Conservation (phyloP, 176 grass and related monocot genomes). For the Neostapfia colusana region DNA sequence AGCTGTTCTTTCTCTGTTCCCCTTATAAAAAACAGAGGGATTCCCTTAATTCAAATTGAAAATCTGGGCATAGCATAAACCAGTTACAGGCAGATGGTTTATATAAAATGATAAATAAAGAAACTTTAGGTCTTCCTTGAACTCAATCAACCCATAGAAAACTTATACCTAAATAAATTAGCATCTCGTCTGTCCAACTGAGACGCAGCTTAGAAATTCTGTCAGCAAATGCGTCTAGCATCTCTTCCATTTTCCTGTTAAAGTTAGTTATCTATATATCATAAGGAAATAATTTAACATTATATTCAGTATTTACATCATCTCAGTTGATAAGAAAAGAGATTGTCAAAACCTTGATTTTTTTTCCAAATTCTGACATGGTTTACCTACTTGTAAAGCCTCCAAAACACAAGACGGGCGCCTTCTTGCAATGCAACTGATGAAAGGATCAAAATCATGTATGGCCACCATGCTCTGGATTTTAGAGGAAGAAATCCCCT, state of each 20-base stretch:
- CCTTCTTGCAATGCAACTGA: slow-evolving; percentile 88
- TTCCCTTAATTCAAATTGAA: slow-evolving; percentile 20
- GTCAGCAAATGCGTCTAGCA: slow-evolving; percentile 88
- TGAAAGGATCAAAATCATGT: slow-evolving; percentile 71
- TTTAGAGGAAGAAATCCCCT: slow-evolving; percentile 81
- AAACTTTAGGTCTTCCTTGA: slow-evolving; percentile 12
- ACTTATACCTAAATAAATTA: slow-evolving; percentile 72
- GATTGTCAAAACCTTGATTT: neutral
- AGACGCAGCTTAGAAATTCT: slow-evolving; percentile 83
- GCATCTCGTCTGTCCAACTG: slow-evolving; percentile 85
- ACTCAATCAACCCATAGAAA: neutral
- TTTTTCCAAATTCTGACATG: slow-evolving; percentile 10
- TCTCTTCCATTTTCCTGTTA: slow-evolving; percentile 80
- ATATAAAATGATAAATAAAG: neutral
- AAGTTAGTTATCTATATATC: slow-evolving; percentile 40
- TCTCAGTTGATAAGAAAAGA: neutral
- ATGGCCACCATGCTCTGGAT: slow-evolving; percentile 63
- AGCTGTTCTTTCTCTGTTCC: neutral
- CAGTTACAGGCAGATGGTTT: neutral
- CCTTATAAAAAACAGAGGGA: neutral
- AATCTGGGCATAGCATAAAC: neutral
- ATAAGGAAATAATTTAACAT: slow-evolving; percentile 16
- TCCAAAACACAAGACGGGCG: slow-evolving; percentile 79
- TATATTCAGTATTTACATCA: slow-evolving; percentile 14
- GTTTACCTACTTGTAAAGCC: slow-evolving; percentile 84